phyloP scores from a whole-genome alignment of 495 filamentous ascomycete species.

The Penicillium paxilli region DNA sequence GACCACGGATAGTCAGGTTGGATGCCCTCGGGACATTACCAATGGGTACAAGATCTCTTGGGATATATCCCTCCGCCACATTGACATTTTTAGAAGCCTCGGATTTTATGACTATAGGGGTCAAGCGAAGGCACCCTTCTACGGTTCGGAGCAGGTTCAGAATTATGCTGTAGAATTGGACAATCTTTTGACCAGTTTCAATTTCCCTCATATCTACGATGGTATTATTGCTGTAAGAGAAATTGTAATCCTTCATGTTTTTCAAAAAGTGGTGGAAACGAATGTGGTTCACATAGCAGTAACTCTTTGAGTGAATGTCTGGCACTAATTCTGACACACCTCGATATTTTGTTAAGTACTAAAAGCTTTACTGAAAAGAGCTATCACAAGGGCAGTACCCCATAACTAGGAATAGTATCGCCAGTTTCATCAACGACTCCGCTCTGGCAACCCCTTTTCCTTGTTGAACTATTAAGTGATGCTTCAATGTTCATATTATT shows the following conservation, averaged over 20 bases:
- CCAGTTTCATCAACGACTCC: neutral
- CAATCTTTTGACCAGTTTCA: constrained; percentile 1
- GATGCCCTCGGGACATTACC: neutral
- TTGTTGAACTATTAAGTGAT: too few relatives aligned
- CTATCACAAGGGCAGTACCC: neutral
- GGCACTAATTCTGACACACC: too few relatives aligned
- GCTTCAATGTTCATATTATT: too few relatives aligned
- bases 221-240: neutral
- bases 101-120: neutral
- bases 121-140: neutral
- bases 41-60: neutral
- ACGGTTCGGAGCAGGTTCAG: neutral
- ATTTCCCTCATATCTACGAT: neutral
- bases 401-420: neutral
- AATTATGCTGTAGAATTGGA: neutral
- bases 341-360: too few relatives aligned
- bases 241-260: too few relatives aligned
- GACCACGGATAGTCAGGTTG: neutral
- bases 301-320: too few relatives aligned
- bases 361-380: neutral
- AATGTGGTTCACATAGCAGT: too few relatives aligned
- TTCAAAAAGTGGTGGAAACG: too few relatives aligned
- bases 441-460: neutral
- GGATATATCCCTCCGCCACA: neutral
- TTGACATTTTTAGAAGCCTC: neutral